Percentiles rank a stretch among this genome's conserved stretches.
These are phyloP conservation scores for Lactifluus piperatus DNA, from an alignment of 768 basidiomycete species.

Conservation along the genomic window DNA sequence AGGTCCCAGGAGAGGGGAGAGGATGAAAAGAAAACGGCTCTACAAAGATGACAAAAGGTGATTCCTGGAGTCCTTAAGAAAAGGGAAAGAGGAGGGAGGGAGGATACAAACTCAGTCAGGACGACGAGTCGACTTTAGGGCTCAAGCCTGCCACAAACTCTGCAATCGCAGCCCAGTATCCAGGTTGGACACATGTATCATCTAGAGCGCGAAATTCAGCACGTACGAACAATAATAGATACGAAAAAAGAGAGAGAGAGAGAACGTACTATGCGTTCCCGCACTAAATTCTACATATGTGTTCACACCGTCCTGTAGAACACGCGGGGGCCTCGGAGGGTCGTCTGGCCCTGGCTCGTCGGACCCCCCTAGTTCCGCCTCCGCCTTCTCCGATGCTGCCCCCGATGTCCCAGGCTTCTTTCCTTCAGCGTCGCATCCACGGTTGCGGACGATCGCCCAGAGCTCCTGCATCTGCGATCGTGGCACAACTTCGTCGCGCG, in stretches of 20 bases:
- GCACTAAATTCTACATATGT: conserved; percentile 23
- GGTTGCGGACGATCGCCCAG: conserved; percentile 46
- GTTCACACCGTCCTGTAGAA: conserved; percentile 17
- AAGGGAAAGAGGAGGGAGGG: no score
- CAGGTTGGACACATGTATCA: conserved; percentile 27
- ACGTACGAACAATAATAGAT: neutral
- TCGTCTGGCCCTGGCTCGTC: neutral
- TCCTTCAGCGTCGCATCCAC: conserved; percentile 2
- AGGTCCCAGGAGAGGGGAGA: neutral
- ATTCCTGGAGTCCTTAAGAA: neutral
- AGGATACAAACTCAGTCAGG: no score
- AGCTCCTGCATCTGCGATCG: conserved; percentile 66
- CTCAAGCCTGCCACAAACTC: conserved; percentile 21
- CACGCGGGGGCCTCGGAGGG: conserved; percentile 1
- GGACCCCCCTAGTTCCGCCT: neutral
- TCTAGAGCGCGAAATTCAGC: conserved; percentile 16
- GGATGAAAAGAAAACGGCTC: neutral
- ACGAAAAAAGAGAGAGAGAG: neutral
- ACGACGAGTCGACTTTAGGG: neutral
- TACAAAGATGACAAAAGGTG: neutral
- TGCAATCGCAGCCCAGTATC: conserved; percentile 25
- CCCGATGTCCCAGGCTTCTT: neutral
- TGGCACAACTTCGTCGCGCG: conserved; percentile 64
- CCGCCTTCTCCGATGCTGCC: neutral
- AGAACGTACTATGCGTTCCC: conserved; percentile 26